These are phyloP conservation scores for Panaeolus cyanescens DNA, from an alignment of 768 basidiomycete species.

Conservation along the genomic window DNA sequence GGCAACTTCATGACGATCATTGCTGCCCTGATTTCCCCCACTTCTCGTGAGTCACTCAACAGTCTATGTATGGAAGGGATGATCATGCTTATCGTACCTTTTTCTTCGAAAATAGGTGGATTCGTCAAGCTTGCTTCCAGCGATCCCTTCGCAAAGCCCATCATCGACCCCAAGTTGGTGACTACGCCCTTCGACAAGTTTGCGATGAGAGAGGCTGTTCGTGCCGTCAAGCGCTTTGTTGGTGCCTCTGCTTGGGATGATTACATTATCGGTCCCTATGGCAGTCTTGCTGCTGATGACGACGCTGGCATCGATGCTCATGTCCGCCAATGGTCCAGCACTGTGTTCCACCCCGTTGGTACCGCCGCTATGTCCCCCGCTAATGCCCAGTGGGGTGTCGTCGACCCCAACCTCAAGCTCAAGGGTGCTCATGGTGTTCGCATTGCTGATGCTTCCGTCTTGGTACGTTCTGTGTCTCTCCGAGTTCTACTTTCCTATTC, in stretches of 20 bases:
- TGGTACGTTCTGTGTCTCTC: constrained; percentile 23
- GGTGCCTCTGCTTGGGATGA: constrained; percentile 25
- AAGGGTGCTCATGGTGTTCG: constrained; percentile 39
- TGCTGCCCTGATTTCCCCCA: constrained; percentile 29
- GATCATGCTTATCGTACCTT: not conserved
- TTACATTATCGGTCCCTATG: constrained; percentile 26
- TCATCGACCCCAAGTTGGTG: constrained; percentile 52
- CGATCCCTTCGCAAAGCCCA: constrained; percentile 46
- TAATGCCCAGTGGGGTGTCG: constrained; percentile 31
- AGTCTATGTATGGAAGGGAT: not conserved
- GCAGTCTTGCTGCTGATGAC: constrained; percentile 18
- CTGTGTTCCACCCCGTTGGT: constrained; percentile 33
- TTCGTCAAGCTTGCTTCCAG: constrained; percentile 39
- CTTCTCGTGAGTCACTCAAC: constrained; percentile 29
- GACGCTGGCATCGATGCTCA: constrained; percentile 28
- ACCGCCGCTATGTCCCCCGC: constrained; percentile 33
- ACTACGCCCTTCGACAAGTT: constrained; percentile 30
- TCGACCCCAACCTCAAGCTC: constrained; percentile 37
- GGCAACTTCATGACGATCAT: constrained; percentile 32
- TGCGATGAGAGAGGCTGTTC: constrained; percentile 25
- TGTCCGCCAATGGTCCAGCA: constrained; percentile 18
- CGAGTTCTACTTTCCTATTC: not conserved
- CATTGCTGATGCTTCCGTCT: constrained; percentile 41
- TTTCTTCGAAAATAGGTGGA: constrained; percentile 33
- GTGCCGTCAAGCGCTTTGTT: constrained; percentile 22